Base-by-base conservation (phyloP, 495 filamentous ascomycete genomes). In the Daldinia loculata region DNA sequence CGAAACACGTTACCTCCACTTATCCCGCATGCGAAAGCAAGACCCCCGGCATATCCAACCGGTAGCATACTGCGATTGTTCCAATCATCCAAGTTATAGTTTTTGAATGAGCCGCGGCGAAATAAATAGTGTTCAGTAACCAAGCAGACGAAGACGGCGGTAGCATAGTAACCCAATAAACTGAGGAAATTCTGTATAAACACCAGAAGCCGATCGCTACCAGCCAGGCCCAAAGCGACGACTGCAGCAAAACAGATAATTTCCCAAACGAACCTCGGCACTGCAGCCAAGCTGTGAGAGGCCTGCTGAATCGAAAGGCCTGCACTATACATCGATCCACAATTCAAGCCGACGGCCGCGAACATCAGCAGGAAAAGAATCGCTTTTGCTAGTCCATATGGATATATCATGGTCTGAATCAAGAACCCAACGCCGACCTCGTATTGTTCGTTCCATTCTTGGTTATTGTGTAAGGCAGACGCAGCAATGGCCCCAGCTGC, bases 61-160 rank as follows among this genome's bases (percentile, higher is more conserved):
- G 86, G 86, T 52, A 88, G 61, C 63, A 76, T 78, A 4, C 51
- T 69, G 1, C 81, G 82, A 11, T 77, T 77, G 63, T 88, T 81
- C 86, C 86, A 88, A 22, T 71, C 83, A 9, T 84, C 79, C 45
- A 86, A 76, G 61, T 87, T 74, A 67, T 87, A 87, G 41, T 80
- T 80, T 2, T 70, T 62, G 56, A 80, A 80, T 24, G 72, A 71
- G 17, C 70, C 80, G 27, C 69, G 48, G 15, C 89, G 84, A 80
- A 90, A 90, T 45, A 84, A 58, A 65, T 86, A 86, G 74, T 91
- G 87, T 66, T 91, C 89, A 11, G 78, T 76, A 66, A 89, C 82
- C 3, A 91, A 66, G 66, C 90, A 87, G 61, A 85, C 79, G 36
- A 86, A 84, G 74, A 86, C 89, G 2, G 81, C 81, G 12, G 87